Percentiles rank a stretch among this genome's conserved stretches.
phyloP scores from a whole-genome alignment of 2,329 filamentous ascomycete species.

The Cladosporium sp. region DNA sequence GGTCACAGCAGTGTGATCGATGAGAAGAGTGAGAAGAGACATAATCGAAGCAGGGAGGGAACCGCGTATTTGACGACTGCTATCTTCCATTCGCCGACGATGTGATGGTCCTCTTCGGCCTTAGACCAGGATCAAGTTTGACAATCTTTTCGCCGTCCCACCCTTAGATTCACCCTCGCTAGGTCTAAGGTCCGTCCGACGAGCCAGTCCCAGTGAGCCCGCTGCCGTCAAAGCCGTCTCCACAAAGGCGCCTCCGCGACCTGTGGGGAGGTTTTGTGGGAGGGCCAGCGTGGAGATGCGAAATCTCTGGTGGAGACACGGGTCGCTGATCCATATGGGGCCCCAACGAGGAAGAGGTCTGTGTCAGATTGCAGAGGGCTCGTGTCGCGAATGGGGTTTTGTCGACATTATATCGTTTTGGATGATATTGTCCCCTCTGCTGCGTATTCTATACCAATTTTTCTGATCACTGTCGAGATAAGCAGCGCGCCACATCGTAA shows the following conservation, averaged over 20 bases:
- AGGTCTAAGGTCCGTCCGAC: neutral
- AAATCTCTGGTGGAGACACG: no score
- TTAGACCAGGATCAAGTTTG: neutral
- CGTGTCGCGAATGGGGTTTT: neutral
- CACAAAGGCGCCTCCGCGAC: no score
- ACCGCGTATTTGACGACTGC: neutral
- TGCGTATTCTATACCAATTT: neutral
- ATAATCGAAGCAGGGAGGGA: neutral
- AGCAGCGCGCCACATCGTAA: neutral
- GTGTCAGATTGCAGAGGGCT: neutral
- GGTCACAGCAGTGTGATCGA: neutral
- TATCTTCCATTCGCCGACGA: conserved; percentile 1
- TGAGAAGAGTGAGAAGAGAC: neutral
- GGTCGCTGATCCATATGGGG: no score
- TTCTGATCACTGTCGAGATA: neutral
- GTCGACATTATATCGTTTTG: no score
- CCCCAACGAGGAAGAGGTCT: neutral
- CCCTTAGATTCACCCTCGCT: neutral
- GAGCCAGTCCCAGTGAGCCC: no score
- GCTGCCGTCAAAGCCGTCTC: no score
- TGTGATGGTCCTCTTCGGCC: neutral
- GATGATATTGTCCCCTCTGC: no score
- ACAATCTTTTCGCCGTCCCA: conserved; percentile 6
- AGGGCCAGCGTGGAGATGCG: no score
- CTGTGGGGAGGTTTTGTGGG: no score